These are phyloP conservation scores for Lecanicillium sp. DNA, from an alignment of 2,329 filamentous ascomycete genomes.

Conservation along the genomic window DNA sequence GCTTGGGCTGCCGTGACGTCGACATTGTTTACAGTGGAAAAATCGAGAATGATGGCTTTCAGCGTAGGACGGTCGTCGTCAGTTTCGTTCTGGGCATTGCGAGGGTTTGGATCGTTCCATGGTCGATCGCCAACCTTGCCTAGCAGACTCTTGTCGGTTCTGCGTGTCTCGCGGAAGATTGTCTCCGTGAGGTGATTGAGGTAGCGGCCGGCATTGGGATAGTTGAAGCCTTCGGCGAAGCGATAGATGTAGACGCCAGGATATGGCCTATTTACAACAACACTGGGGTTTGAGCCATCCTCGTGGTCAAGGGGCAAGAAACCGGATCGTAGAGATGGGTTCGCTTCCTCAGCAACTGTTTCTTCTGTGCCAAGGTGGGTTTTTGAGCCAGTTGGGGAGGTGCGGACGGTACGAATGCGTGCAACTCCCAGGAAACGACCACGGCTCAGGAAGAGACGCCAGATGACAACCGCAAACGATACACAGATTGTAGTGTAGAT, in stretches of 20 bases:
- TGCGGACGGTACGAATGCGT: constrained; percentile 9
- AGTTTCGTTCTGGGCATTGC: constrained; percentile 21
- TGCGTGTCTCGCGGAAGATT: constrained; percentile 36
- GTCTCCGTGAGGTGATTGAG: constrained; percentile 64
- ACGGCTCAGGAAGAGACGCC: constrained; percentile 72
- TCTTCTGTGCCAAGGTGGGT: constrained; percentile 6
- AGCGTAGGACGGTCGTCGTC: constrained; percentile 38
- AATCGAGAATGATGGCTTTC: constrained; percentile 48
- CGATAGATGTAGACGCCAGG: constrained; percentile 94
- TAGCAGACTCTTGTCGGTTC: constrained; percentile 32
- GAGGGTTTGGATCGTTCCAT: constrained; percentile 46
- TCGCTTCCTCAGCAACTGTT: constrained; percentile 37
- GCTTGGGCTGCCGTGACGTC: constrained; percentile 48
- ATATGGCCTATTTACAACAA: constrained; percentile 73
- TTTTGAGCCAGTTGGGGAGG: constrained; percentile 7
- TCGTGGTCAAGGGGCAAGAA: constrained; percentile 80
- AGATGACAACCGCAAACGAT: constrained; percentile 71
- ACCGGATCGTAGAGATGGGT: constrained; percentile 56
- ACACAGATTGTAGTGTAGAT: constrained; percentile 80
- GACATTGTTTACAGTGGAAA: constrained; percentile 44
- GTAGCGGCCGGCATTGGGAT: constrained; percentile 85
- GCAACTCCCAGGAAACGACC: constrained; percentile 68
- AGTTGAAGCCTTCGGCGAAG: constrained; percentile 92
- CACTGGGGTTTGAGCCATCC: constrained; percentile 84
- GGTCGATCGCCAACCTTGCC: constrained; percentile 45